Conservation (phyloP, 2,329 filamentous ascomycete species). For the Venturia effusa region DNA sequence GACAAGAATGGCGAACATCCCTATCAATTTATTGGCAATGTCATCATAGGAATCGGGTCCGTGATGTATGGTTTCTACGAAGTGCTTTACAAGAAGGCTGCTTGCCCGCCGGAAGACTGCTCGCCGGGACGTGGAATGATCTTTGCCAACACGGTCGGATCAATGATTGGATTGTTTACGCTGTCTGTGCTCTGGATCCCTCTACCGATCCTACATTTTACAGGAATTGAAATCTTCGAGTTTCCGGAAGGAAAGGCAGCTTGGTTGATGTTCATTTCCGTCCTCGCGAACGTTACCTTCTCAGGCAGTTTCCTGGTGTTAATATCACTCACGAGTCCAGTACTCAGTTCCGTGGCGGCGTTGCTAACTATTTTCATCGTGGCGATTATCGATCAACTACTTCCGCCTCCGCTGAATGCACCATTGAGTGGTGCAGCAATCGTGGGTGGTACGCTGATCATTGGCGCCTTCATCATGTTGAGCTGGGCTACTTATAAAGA, state of each 20-base stretch:
- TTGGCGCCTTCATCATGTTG: slow-evolving; percentile 74
- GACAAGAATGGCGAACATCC: slow-evolving; percentile 6
- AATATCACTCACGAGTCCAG: slow-evolving; percentile 57
- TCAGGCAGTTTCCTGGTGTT: slow-evolving; percentile 13
- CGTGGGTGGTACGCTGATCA: slow-evolving; percentile 74
- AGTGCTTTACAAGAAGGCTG: slow-evolving; percentile 86
- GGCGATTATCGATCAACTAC: slow-evolving; percentile 77
- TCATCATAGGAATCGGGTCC: slow-evolving; percentile 83
- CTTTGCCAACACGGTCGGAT: slow-evolving; percentile 88
- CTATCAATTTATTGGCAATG: slow-evolving; percentile 69
- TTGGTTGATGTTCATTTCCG: slow-evolving; percentile 67
- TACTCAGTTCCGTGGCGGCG: slow-evolving; percentile 83
- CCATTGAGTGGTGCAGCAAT: slow-evolving; percentile 66
- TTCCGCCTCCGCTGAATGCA: slow-evolving; percentile 58
- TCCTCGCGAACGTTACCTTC: slow-evolving; percentile 68
- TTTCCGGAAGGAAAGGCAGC: slow-evolving; percentile 69
- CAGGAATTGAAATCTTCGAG: slow-evolving; percentile 72
- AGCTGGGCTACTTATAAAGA: slow-evolving; percentile 89
- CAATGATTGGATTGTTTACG: slow-evolving; percentile 78
- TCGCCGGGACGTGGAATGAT: slow-evolving; percentile 82
- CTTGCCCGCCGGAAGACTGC: slow-evolving; percentile 85
- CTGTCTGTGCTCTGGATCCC: slow-evolving; percentile 85
- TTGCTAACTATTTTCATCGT: slow-evolving; percentile 96
- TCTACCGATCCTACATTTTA: slow-evolving; percentile 68
- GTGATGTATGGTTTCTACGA: slow-evolving; percentile 96